Conservation (phyloP, 2,329 filamentous ascomycete genomes). For the Ceratocystis papillata region DNA sequence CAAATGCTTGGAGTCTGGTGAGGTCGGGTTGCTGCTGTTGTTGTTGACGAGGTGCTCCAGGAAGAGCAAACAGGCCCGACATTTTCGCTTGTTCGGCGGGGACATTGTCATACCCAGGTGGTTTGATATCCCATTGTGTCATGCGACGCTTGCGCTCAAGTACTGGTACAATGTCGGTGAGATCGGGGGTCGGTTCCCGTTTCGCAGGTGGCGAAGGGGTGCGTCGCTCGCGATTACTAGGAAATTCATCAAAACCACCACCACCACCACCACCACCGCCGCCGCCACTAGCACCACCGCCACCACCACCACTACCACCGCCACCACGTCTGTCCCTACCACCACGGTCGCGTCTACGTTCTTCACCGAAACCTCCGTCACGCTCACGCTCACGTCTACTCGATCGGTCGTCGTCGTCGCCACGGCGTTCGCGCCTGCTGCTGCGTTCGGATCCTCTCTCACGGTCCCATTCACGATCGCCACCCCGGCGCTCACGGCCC, state of each 20-base stretch:
- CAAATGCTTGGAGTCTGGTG: slow-evolving; percentile 84
- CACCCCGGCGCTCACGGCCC: slow-evolving; percentile 49
- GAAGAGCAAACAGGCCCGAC: slow-evolving; percentile 97
- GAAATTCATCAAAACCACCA: slow-evolving; percentile 34
- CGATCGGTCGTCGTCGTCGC: slow-evolving; percentile 55
- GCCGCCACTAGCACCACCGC: slow-evolving; percentile 32
- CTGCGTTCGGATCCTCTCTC: slow-evolving; percentile 46
- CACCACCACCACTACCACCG: slow-evolving; percentile 33
- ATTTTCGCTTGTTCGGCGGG: slow-evolving; percentile 97
- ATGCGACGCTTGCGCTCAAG: slow-evolving; percentile 79
- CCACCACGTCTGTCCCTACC: slow-evolving; percentile 34
- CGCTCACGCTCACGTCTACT: slow-evolving; percentile 51
- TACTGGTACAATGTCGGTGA: slow-evolving; percentile 75
- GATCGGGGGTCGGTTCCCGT: slow-evolving; percentile 88
- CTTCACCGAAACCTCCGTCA: slow-evolving; percentile 37
- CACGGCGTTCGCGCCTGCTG: slow-evolving; percentile 20
- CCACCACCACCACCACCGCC: slow-evolving; percentile 31
- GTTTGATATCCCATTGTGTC: slow-evolving; percentile 99
- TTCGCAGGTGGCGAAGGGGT: slow-evolving; percentile 77
- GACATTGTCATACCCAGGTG: slow-evolving; percentile 93
- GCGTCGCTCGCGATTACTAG: slow-evolving; percentile 41
- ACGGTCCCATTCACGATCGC: slow-evolving; percentile 68
- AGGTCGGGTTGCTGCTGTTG: slow-evolving; percentile 79
- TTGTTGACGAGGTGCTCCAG: slow-evolving; percentile 86
- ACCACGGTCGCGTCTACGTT: slow-evolving; percentile 33